Percentiles rank a stretch among this genome's conserved stretches.
These are phyloP conservation scores for Dactylella cylindrospora DNA, from an alignment of 2,329 filamentous ascomycete genomes.

Conservation along the genomic window DNA sequence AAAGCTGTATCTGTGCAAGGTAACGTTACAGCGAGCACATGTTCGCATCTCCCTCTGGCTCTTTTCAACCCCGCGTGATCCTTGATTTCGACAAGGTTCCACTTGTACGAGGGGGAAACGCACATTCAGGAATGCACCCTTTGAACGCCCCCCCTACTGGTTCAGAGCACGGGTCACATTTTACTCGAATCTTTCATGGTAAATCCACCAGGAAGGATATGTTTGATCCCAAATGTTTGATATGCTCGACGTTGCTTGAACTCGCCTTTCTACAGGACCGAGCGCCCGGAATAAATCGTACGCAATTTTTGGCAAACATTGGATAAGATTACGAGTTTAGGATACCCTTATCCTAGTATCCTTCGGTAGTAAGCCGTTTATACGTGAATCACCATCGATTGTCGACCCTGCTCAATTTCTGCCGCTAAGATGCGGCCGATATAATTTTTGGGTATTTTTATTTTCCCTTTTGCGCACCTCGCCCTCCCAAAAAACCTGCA, in stretches of 20 bases:
- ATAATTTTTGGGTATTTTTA: conserved; percentile 22
- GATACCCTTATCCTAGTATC: no score
- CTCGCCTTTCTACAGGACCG: no score
- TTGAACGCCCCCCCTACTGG: no score
- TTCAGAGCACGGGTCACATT: conserved; percentile 13
- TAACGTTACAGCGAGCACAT: conserved; percentile 45
- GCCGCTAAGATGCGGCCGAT: conserved; percentile 16
- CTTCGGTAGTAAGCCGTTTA: no score
- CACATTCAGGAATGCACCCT: conserved; percentile 32
- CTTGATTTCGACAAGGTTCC: conserved; percentile 42
- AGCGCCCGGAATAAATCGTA: conserved; percentile 29
- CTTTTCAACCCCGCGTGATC: conserved; percentile 42
- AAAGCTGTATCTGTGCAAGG: conserved; percentile 39
- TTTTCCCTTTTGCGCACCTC: background rate
- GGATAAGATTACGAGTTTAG: conserved; percentile 19
- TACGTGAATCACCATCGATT: no score
- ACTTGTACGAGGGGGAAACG: conserved; percentile 43
- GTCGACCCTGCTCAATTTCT: no score
- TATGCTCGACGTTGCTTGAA: conserved; percentile 12
- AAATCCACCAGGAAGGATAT: conserved; percentile 5
- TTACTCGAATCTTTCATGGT: conserved; percentile 35
- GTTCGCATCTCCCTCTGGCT: conserved; percentile 13
- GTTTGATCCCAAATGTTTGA: background rate
- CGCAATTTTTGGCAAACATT: conserved; percentile 41
- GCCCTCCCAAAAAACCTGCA: no score